Evolutionary conservation across 163 green algal species (phyloP).

Genomic region (Scenedesmus sp.): DNA sequence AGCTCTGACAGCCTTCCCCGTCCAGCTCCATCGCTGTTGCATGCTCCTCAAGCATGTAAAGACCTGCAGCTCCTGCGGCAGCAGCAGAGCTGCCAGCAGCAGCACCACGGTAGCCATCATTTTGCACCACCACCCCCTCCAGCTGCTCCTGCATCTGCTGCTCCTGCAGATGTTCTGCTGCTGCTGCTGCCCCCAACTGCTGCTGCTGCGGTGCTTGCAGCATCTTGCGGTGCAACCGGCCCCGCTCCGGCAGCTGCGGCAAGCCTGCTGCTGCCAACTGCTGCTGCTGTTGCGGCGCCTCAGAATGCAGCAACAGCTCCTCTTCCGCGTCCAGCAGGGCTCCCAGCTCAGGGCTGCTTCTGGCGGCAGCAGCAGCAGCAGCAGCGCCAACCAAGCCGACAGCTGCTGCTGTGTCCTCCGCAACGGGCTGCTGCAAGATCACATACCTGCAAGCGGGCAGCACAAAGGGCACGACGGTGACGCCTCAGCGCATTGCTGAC

Average conservation of each 20-base stretch:
- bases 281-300: background rate
- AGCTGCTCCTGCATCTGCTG: conserved; percentile 17
- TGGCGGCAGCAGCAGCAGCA: background rate
- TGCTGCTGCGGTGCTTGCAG: background rate
- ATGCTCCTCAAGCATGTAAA: conserved; percentile 4
- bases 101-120: background rate
- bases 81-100: background rate
- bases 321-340: background rate
- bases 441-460: background rate
- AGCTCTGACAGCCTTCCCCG: background rate
- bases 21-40: background rate
- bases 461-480: background rate
- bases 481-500: too few relatives aligned
- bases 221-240: conserved; percentile 2
- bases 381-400: background rate
- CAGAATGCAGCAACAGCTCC: background rate
- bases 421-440: background rate
- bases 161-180: background rate
- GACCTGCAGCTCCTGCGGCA: background rate
- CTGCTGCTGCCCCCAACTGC: background rate
- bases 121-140: background rate
- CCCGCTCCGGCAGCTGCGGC: background rate
- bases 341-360: background rate
- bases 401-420: background rate
- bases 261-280: background rate